Evolutionary conservation across 2,329 filamentous ascomycete species (phyloP).

Genomic region (Scedosporium boydii): DNA sequence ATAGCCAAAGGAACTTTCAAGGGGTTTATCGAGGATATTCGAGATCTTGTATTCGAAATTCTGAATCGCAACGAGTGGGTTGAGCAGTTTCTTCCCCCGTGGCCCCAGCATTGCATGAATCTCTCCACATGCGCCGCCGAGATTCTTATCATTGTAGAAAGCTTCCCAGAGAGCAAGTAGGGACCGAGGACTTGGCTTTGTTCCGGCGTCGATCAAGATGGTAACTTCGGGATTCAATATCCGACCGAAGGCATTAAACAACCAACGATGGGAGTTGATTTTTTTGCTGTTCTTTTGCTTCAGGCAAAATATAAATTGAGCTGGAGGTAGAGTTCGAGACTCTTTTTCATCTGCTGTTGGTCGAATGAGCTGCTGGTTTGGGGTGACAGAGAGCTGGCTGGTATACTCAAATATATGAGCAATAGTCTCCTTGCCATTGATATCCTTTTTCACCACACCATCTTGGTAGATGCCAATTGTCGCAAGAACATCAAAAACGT

Average conservation of each 20-base stretch:
- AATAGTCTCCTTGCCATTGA: constrained; percentile 91
- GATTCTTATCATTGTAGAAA: constrained; percentile 99
- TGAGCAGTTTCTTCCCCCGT: constrained; percentile 83
- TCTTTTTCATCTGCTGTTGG: constrained; percentile 76
- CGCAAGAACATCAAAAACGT: constrained; percentile 81
- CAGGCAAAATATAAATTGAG: constrained; percentile 98
- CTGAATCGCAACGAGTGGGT: constrained; percentile 92
- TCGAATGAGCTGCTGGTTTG: constrained; percentile 93
- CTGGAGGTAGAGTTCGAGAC: constrained; percentile 76
- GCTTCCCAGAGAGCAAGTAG: constrained; percentile 92
- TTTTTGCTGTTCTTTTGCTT: constrained; percentile 99
- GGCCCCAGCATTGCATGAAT: constrained; percentile 96
- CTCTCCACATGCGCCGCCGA: constrained; percentile 96
- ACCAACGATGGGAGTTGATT: constrained; percentile 98
- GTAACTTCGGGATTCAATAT: constrained; percentile 95
- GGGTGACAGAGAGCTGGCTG: constrained; percentile 89
- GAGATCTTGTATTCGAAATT: constrained; percentile 99
- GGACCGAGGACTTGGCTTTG: constrained; percentile 87
- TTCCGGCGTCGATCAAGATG: constrained; percentile 93
- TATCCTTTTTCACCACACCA: constrained; percentile 96
- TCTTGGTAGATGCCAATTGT: constrained; percentile 96
- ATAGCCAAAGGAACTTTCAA: constrained; percentile 95
- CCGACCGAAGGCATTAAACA: constrained; percentile 94
- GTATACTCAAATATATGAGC: constrained; percentile 99
- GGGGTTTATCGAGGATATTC: constrained; percentile 96